phyloP scores from a whole-genome alignment of 768 basidiomycete genomes.

The Udeniomyces megalosporus region DNA sequence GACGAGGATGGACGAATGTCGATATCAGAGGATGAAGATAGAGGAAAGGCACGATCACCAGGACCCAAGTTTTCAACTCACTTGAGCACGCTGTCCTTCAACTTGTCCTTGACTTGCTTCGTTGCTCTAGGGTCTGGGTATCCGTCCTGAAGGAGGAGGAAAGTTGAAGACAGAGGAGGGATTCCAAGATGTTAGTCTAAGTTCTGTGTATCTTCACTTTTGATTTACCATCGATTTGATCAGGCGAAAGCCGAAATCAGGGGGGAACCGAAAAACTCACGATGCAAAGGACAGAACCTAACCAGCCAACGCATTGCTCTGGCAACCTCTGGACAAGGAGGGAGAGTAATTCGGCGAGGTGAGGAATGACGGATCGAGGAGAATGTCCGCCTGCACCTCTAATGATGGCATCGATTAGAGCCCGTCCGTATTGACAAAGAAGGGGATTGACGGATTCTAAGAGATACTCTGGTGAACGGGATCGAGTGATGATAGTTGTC shows the following conservation, averaged over 20 bases:
- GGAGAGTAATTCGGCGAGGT: constrained; percentile 66
- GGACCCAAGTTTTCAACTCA: too few species aligned
- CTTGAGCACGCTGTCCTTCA: constrained; percentile 32
- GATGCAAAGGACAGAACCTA: constrained; percentile 45
- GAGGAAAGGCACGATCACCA: background rate
- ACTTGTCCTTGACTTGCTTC: constrained; percentile 56
- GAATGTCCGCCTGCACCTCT: constrained; percentile 69
- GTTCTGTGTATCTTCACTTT: too few species aligned
- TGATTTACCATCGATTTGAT: too few species aligned
- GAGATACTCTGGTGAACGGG: constrained; percentile 38
- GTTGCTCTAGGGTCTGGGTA: constrained; percentile 61
- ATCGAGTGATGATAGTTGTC: constrained; percentile 4
- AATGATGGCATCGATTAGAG: constrained; percentile 53
- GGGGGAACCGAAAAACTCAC: too few species aligned
- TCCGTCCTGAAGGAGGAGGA: constrained; percentile 40
- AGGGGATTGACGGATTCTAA: constrained; percentile 38
- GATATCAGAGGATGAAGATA: background rate
- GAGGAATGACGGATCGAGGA: constrained; percentile 64
- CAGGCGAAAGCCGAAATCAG: too few species aligned
- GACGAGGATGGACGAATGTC: background rate
- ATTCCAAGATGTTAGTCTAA: too few species aligned
- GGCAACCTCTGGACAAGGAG: constrained; percentile 46
- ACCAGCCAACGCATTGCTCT: constrained; percentile 48
- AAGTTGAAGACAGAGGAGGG: background rate
- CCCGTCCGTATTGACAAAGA: constrained; percentile 32